Evolutionary conservation across 73 alveolate species (phyloP).

Genomic region (Symbiodinium pilosum): DNA sequence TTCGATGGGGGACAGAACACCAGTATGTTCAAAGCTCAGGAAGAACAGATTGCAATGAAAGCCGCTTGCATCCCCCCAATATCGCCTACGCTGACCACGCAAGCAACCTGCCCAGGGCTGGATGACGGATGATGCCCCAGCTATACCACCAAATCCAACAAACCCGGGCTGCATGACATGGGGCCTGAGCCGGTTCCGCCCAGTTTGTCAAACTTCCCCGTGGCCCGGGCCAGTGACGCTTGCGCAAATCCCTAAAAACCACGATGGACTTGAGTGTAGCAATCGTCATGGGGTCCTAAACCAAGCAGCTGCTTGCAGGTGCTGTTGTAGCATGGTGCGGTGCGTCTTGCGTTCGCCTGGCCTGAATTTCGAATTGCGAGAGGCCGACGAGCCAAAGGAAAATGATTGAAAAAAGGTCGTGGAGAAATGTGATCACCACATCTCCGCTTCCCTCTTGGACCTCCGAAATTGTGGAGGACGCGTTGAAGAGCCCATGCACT

Average conservation of each 20-base stretch:
- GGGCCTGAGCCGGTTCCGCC: background rate
- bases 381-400: conserved; percentile 13
- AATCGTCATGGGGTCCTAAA: background rate
- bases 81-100: too few relatives aligned
- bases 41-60: too few relatives aligned
- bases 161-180: conserved; percentile 10
- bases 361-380: background rate
- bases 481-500: background rate
- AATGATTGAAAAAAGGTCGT: background rate
- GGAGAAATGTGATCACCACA: conserved; percentile 4
- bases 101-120: too few relatives aligned
- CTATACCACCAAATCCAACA: background rate
- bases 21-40: too few relatives aligned
- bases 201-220: conserved; percentile 12
- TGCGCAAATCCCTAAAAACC: background rate
- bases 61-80: too few relatives aligned
- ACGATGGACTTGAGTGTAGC: too few relatives aligned
- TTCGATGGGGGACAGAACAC: too few relatives aligned
- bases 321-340: background rate
- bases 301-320: background rate
- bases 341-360: background rate
- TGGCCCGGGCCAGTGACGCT: background rate
- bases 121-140: background rate
- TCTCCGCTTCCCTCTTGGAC: background rate
- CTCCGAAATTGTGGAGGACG: conserved; percentile 19